Base-by-base conservation (phyloP, 2,329 filamentous ascomycete species). In the Triangularia setosa region DNA sequence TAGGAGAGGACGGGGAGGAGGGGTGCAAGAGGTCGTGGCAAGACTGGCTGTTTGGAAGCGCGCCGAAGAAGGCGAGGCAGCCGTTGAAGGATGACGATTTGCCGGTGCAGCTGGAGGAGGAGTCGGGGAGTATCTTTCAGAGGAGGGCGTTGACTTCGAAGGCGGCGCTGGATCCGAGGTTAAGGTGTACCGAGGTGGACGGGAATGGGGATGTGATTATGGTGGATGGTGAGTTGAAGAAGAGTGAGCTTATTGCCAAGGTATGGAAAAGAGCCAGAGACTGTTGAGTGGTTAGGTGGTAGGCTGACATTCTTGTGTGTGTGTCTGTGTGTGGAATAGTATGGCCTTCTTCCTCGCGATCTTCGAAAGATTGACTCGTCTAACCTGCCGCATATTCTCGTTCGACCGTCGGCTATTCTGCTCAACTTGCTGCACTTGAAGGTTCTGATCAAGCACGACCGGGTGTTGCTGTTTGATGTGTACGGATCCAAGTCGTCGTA, bases 331-430 rank as follows among this genome's bases (percentile, higher is more conserved):
- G 30, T 52, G 44, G 4, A 65, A 65, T 69, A 94, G 91, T 97
- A 97, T 75, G 93, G 93, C 52, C 84, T 98, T 25, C 84, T 97
- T 58, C 94, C 95, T 63, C 93, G 95, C 67, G 95, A 99, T 80
- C 82, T 99, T 63, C 91, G 95, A 72, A 99, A 99, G 79, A 97
- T 99, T 73, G 95, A 99, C 76, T 97, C 93, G 14, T 97, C 92
- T 64, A 91, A 96, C 66, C 86, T 99, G 23, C 95, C 95, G 8
- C 93, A 97, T 73, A 98, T 99, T 64, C 88, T 98, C 69, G 89
- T 99, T 68, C 92, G 95, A 33, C 93, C 92, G 6, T 93, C 91
- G 7, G 92, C 94, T 4, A 98, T 99, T 68, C 84, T 99, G 1
- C 90, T 99, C 71, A 99, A 98, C 74, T 84, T 99, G 11, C 86